phyloP scores from a whole-genome alignment of 345 rosid genomes.

The Tarenaya hassleriana region DNA sequence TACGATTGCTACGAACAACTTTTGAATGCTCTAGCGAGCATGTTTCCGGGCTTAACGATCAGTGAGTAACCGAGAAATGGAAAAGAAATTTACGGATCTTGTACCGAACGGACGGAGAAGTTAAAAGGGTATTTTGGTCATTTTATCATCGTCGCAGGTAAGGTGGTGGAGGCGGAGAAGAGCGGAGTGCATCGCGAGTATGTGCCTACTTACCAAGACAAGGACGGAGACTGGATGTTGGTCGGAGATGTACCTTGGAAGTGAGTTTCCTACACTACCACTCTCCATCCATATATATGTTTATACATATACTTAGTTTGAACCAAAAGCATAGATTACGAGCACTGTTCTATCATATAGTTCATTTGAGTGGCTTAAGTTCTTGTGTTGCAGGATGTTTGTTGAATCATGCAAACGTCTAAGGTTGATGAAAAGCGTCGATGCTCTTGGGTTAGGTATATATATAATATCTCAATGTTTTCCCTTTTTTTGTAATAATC shows the following conservation, averaged over 20 bases:
- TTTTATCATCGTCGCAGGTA: conserved; percentile 23
- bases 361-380: too few species aligned
- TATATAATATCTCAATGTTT: too few species aligned
- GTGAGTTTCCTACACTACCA: conserved; percentile 27
- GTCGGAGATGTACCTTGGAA: conserved; percentile 91
- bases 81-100: too few species aligned
- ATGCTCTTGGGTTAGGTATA: conserved; percentile 46
- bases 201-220: conserved; percentile 69
- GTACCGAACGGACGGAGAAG: not conserved
- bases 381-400: conserved; percentile 62
- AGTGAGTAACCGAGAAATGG: conserved; percentile 29
- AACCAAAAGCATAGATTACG: too few species aligned
- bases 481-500: too few species aligned
- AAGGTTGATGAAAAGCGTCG: conserved; percentile 53
- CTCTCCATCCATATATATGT: too few species aligned
- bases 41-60: conserved; percentile 50
- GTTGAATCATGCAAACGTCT: conserved; percentile 63
- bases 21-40: conserved; percentile 37
- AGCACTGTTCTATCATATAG: too few species aligned
- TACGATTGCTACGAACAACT: conserved; percentile 44
- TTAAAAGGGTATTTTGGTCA: not conserved
- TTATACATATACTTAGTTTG: too few species aligned
- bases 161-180: conserved; percentile 15
- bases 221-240: conserved; percentile 87
- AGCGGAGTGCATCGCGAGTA: conserved; percentile 35